phyloP scores from a whole-genome alignment of 31 red algal species.

The Endocladia muricata region DNA sequence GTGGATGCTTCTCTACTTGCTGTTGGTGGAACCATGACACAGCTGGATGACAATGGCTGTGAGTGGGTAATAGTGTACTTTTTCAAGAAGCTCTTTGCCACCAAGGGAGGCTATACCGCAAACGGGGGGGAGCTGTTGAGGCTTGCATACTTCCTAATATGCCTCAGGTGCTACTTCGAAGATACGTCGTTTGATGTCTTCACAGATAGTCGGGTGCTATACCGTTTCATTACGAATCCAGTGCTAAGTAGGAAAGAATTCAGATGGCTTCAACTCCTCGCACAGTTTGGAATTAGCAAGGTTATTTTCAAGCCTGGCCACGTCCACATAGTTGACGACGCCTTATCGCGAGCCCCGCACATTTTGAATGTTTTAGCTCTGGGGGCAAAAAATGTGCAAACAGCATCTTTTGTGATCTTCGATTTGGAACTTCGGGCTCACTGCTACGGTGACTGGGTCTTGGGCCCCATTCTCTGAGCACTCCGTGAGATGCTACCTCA shows the following conservation, averaged over 20 bases:
- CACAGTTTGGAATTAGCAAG: neutral
- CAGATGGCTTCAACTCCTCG: neutral
- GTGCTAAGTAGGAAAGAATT: neutral
- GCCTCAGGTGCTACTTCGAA: neutral
- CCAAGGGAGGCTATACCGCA: neutral
- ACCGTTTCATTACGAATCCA: neutral
- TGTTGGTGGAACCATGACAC: constrained; percentile 4
- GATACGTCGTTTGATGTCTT: neutral
- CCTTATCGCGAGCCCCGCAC: neutral
- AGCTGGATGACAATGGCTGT: neutral
- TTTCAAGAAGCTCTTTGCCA: neutral
- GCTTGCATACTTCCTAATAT: neutral
- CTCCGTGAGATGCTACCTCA: neutral
- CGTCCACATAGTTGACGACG: neutral
- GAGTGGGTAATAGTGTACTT: neutral
- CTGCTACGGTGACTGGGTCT: neutral
- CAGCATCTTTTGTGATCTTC: neutral
- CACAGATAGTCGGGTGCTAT: constrained; percentile 13
- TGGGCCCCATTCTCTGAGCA: neutral
- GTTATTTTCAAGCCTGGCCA: neutral
- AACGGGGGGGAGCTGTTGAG: neutral
- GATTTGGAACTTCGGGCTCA: neutral
- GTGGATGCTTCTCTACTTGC: constrained; percentile 2
- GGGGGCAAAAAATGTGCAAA: neutral
- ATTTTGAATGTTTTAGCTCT: neutral